Base-by-base conservation (phyloP, 345 rosid species). In the Bretschneidera sinensis region DNA sequence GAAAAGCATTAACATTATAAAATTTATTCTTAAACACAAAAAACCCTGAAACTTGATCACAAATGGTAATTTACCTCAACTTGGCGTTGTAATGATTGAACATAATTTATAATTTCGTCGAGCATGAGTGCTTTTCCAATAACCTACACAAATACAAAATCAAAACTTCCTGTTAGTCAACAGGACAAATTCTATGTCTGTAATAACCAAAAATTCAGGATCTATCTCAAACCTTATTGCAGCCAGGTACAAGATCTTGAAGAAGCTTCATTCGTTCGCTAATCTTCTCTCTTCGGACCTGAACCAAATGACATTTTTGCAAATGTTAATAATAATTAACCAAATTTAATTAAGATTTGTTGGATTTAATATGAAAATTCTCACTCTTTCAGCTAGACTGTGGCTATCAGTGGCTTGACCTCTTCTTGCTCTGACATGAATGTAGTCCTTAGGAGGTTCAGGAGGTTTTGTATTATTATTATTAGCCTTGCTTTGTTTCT, bases 401-500 rank as follows among this genome's bases (percentile, higher is more conserved):
- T 92, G 98, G 62, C 94, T 89, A 56, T 92, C 98, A 21, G 98
- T 92, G 50, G 98, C 98, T 80, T 92, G 97, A 25, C 98, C 98
- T 51, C 96, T 72, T 64, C 95, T 79, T 25, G 95, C 98, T 71
- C 98, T 72, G 51, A 91, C 98, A 73, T 88, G 98, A 71, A 91
- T 85, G 65, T 83, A 89, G 57, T 86, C 96, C 65, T 80, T 84
- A 2, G 78, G 83, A 59, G 84, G 77, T 71, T 85, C 86, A 16
- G 71, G 51, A 8, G 74, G 67, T 59, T 84, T 79, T 7, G 65
- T 5, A 17, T 63, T 70, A 14, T 56, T 65, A 9, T 25, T 71
- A 14, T 65, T 53, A 11, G 43, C 8, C 57, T 51, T 48, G 66
- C 45, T 50, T 53, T 49, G 63, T 48, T 61, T 71, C 56, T 70